Conservation (phyloP, 306 rosid genomes). For the Rosa multiflora region DNA sequence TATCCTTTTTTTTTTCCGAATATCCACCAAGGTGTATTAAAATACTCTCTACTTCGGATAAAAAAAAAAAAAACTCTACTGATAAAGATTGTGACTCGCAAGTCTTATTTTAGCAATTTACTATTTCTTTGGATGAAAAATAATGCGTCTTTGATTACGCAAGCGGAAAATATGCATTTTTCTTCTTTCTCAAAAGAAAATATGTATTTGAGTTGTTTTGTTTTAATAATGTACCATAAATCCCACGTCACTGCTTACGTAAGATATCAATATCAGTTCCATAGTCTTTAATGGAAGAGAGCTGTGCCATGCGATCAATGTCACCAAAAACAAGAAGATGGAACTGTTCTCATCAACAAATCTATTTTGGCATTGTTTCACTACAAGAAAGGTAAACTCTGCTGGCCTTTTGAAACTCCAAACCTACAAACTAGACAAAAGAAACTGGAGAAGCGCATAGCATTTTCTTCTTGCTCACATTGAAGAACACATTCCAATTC, state of each 20-base stretch:
- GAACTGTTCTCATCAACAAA: neutral
- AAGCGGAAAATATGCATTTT: neutral
- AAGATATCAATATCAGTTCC: neutral
- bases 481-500: constrained; percentile 6
- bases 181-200: no score
- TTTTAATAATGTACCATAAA: neutral
- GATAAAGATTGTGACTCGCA: no score
- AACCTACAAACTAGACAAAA: constrained; percentile 9
- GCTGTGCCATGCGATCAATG: neutral
- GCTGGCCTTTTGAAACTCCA: neutral
- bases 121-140: neutral
- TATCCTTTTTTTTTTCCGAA: no score
- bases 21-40: no score
- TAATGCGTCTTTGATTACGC: neutral
- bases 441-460: neutral
- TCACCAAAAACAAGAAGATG: neutral
- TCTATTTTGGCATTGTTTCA: neutral
- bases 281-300: neutral
- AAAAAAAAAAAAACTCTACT: no score
- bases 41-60: no score
- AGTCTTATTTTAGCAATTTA: no score
- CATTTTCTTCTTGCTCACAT: constrained; percentile 1
- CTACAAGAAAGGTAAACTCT: neutral
- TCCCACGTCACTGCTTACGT: constrained; percentile 10
- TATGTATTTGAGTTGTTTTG: neutral